These are phyloP conservation scores for Chrysopogon serrulatus DNA, from an alignment of 176 grass and related monocot genomes.

Conservation along the genomic window DNA sequence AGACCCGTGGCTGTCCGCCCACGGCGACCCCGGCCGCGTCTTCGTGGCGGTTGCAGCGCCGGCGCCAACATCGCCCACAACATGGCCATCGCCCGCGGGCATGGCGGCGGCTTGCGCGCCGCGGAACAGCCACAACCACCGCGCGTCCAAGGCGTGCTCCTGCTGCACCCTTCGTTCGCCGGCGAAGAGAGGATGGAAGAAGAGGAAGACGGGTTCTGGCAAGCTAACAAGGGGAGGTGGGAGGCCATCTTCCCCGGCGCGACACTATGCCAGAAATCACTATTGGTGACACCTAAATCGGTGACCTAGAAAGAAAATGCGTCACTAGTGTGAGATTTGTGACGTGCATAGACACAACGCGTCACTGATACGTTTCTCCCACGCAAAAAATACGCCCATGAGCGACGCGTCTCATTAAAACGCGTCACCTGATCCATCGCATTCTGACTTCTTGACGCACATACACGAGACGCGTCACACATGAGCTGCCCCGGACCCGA, in stretches of 20 bases:
- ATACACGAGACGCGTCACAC: too few species aligned
- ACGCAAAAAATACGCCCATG: too few species aligned
- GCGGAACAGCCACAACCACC: neutral
- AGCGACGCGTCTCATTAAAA: too few species aligned
- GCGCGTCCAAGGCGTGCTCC: constrained; percentile 13
- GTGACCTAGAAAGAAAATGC: too few species aligned
- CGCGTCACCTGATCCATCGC: too few species aligned
- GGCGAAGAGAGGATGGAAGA: constrained; percentile 1
- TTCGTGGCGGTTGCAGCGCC: constrained; percentile 64
- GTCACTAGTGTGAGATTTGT: too few species aligned
- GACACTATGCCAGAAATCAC: too few species aligned
- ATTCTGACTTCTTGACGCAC: too few species aligned
- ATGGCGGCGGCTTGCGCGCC: neutral
- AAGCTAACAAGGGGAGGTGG: constrained; percentile 13
- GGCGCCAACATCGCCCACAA: constrained; percentile 61
- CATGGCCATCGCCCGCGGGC: constrained; percentile 32
- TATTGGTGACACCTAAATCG: too few species aligned
- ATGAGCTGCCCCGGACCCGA: too few species aligned
- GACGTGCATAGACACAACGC: too few species aligned
- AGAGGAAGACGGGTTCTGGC: neutral
- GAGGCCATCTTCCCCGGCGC: constrained; percentile 23
- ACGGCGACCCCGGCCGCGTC: constrained; percentile 46
- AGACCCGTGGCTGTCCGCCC: constrained; percentile 45
- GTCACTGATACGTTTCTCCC: too few species aligned
- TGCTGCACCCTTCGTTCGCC: constrained; percentile 36